Percentiles rank a stretch among this genome's conserved stretches.
These are phyloP conservation scores for Penicillium coffeae DNA, from an alignment of 495 filamentous ascomycete species.

Conservation along the genomic window DNA sequence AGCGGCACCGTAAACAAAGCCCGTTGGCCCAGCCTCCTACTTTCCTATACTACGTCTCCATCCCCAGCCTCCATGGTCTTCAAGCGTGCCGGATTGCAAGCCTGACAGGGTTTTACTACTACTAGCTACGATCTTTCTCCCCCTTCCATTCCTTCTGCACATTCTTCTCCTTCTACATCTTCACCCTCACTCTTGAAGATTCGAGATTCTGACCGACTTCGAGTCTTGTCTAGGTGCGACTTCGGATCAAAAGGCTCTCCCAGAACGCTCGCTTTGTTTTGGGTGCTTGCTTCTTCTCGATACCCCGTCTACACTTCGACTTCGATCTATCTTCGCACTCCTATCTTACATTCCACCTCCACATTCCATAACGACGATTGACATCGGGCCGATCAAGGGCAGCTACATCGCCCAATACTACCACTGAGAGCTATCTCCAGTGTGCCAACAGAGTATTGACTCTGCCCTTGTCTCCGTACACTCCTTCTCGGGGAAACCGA, in stretches of 20 bases:
- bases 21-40: slow-evolving; percentile 45
- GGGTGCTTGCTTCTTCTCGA: slow-evolving; percentile 1
- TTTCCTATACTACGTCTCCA: slow-evolving; percentile 30
- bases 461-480: slow-evolving; percentile 1
- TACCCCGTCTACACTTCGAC: slow-evolving; percentile 6
- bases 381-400: slow-evolving; percentile 6
- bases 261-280: slow-evolving; percentile 4
- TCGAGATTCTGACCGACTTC: slow-evolving; percentile 18
- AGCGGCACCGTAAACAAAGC: slow-evolving; percentile 43
- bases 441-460: slow-evolving; percentile 4
- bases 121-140: slow-evolving; percentile 33
- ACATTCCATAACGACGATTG: slow-evolving; percentile 29
- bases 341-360: slow-evolving; percentile 19
- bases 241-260: slow-evolving; percentile 10
- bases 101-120: slow-evolving; percentile 25
- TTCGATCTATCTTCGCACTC: slow-evolving; percentile 8
- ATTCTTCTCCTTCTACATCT: slow-evolving; percentile 24
- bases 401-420: too few species aligned
- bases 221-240: slow-evolving; percentile 22
- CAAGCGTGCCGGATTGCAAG: slow-evolving; percentile 20
- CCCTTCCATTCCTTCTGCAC: slow-evolving; percentile 31
- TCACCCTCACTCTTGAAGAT: slow-evolving; percentile 15
- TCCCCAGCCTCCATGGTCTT: slow-evolving; percentile 34
- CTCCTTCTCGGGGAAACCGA: slow-evolving; percentile 51
- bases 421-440: too few species aligned